Base-by-base conservation (phyloP, 208 protist genomes). In the Trypanosoma rangeli region DNA sequence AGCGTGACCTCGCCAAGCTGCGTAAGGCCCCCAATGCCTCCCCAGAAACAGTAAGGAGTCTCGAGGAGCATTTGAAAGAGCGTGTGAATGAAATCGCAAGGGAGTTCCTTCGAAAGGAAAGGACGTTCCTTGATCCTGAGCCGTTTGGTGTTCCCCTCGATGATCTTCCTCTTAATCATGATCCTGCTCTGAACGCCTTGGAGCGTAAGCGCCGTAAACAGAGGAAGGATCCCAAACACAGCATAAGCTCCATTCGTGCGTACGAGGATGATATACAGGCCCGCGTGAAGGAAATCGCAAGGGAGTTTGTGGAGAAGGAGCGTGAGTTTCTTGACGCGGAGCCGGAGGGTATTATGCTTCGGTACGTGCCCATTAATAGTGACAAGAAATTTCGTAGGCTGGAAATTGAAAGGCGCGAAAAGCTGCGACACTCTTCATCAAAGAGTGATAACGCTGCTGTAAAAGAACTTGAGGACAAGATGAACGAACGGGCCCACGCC, bases 121-220 rank as follows among this genome's bases (percentile, higher is more conserved):
- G 87, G 53, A 80, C 81, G 28, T 92, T 92, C 56, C 77, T 96
- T 35, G 91, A 96, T 28, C 85, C 76, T n/a, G 88, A 93, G 74
- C 91, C 91, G 12, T 68, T 90, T 13, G 88, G 91, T 46, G 82
- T 96, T 49, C 84, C 83, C 29, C 76, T 96, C 5, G 82, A 83
- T 52, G 85, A 94, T 49, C 80, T 96, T 20, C 87, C 86, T 28
- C 79, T 96, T 29, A 93, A 96, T 69, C 29, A 74, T 60, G 85
- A 96, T 33, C 31, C 28, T n/a, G n/a, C 68, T 16, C 70, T 96
- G 20, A 90, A 93, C 65, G 70, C 77, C 26, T 68, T 91, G 15
- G 91, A 96, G 70, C 82, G 81, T 31, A 37, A 80, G 28, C 84
- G 91, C 24, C 86, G 87, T 22, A 37, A 65, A 31, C 63, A 89